These are phyloP conservation scores for Cryptococcus sp. DNA, from an alignment of 1,284 basidiomycete species.

Conservation along the genomic window DNA sequence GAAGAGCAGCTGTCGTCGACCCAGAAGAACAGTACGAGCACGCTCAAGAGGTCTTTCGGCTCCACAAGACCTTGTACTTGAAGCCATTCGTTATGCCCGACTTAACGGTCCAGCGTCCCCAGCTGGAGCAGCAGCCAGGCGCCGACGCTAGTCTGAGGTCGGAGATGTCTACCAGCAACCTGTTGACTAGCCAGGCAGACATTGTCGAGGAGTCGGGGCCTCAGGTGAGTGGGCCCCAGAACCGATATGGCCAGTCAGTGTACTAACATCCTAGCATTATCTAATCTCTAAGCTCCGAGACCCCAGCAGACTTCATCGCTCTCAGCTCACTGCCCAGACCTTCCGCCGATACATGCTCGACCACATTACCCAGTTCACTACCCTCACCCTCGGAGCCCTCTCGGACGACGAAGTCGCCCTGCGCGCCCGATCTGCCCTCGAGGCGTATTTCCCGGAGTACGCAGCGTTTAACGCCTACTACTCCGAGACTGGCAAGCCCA, in stretches of 20 bases:
- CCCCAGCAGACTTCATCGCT: constrained; percentile 30
- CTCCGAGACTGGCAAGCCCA: neutral
- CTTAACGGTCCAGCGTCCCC: neutral
- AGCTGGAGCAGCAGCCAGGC: neutral
- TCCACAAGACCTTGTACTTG: constrained; percentile 34
- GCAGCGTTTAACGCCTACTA: neutral
- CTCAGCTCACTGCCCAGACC: constrained; percentile 35
- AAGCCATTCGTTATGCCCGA: constrained; percentile 30
- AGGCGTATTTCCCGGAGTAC: constrained; percentile 21
- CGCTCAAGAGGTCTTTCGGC: constrained; percentile 14
- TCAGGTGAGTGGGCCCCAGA: constrained; percentile 4
- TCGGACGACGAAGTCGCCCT: neutral
- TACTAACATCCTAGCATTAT: neutral
- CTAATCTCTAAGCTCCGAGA: constrained; percentile 28
- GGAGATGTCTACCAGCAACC: neutral
- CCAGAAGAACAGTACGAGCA: constrained; percentile 36
- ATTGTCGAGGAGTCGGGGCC: constrained; percentile 12
- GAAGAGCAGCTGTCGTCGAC: constrained; percentile 31
- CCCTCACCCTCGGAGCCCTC: constrained; percentile 4
- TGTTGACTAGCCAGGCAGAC: neutral
- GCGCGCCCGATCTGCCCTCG: neutral
- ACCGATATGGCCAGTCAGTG: neutral
- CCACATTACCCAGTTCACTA: constrained; percentile 31
- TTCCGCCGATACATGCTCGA: constrained; percentile 44
- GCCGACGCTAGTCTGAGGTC: neutral